phyloP scores from a whole-genome alignment of 371 early-diverging fungal genomes.

The Circinella umbellata region DNA sequence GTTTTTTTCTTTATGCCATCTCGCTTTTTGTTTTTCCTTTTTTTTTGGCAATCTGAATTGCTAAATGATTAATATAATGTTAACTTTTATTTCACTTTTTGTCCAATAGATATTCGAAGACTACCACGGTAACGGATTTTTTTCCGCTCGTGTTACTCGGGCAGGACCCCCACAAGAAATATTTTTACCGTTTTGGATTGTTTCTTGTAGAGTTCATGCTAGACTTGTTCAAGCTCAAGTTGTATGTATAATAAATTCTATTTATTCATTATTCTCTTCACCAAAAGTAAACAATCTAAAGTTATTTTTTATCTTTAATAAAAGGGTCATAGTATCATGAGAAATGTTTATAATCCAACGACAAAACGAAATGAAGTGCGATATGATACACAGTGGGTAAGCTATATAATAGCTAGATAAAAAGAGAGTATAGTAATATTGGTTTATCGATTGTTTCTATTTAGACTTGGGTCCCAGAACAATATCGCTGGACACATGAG shows the following conservation, averaged over 20 bases:
- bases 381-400: conserved; percentile 62
- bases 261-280: neutral
- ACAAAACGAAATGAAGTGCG: conserved; percentile 50
- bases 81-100: too few species aligned
- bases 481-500: conserved; percentile 44
- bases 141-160: conserved; percentile 49
- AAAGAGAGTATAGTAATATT: too few species aligned
- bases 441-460: too few species aligned
- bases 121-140: conserved; percentile 66
- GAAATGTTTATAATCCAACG: conserved; percentile 47
- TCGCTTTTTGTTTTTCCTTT: neutral
- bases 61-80: too few species aligned
- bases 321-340: conserved; percentile 46
- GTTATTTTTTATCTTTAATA: neutral
- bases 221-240: conserved; percentile 63
- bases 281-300: neutral
- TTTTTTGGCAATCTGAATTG: too few species aligned
- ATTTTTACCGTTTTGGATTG: conserved; percentile 67
- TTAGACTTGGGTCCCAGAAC: conserved; percentile 45
- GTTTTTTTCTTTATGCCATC: neutral
- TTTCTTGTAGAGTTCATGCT: conserved; percentile 54
- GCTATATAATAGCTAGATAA: neutral
- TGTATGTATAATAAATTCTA: conserved; percentile 21
- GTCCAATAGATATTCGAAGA: conserved; percentile 50
- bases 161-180: conserved; percentile 56